phyloP scores from a whole-genome alignment of 768 basidiomycete genomes.

The Obba rivulosa region DNA sequence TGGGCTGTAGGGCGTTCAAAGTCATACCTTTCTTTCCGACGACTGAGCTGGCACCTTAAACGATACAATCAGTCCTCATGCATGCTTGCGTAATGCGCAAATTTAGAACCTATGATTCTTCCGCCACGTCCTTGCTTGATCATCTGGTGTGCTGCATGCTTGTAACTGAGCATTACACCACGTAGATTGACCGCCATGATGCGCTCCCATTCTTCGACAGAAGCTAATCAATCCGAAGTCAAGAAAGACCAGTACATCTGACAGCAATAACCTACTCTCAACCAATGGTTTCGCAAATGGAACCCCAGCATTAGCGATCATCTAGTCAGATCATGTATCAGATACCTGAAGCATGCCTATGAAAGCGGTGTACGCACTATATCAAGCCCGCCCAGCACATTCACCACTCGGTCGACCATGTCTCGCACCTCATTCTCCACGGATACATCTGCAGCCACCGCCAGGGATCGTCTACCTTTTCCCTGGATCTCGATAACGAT shows the following conservation, averaged over 20 bases:
- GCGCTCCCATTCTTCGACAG: slow-evolving; percentile 29
- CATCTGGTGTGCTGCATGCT: slow-evolving; percentile 36
- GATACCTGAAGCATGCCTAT: not conserved
- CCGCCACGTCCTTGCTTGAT: slow-evolving; percentile 36
- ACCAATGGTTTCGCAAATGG: slow-evolving; percentile 1
- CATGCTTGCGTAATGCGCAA: too few relatives aligned
- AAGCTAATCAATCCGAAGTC: slow-evolving; percentile 3
- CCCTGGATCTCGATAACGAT: slow-evolving; percentile 12
- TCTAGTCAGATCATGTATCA: slow-evolving; percentile 25
- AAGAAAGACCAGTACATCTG: not conserved
- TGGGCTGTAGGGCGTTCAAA: not conserved
- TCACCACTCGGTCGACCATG: slow-evolving; percentile 28
- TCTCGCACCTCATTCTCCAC: slow-evolving; percentile 35
- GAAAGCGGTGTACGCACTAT: slow-evolving; percentile 31
- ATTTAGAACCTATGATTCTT: slow-evolving; percentile 29
- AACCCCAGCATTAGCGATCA: slow-evolving; percentile 25
- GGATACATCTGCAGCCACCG: slow-evolving; percentile 35
- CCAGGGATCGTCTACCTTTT: slow-evolving; percentile 18
- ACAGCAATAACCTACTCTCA: slow-evolving; percentile 2
- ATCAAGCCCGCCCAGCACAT: slow-evolving; percentile 38
- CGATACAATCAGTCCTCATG: not conserved
- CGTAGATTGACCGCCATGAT: slow-evolving; percentile 34
- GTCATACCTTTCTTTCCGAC: slow-evolving; percentile 12
- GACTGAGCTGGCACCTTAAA: slow-evolving; percentile 12
- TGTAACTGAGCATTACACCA: slow-evolving; percentile 36